Base-by-base conservation (phyloP, 176 grass and related monocot species). In the Oryza meridionalis region DNA sequence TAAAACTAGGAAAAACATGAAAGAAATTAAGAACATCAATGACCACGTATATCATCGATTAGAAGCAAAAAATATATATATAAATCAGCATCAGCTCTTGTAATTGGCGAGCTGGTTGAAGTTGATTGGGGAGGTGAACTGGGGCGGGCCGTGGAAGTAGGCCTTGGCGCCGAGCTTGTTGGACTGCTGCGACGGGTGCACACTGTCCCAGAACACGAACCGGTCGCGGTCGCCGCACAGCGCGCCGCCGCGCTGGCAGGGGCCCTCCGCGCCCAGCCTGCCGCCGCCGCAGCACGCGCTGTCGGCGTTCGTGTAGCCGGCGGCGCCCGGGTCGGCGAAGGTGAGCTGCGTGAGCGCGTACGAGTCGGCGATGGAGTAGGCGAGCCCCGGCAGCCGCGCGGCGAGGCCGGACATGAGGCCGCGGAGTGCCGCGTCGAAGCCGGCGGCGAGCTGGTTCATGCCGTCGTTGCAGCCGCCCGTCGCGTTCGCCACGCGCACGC, bases 281-380 rank as follows among this genome's bases (percentile, higher is more conserved):
- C 88, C 84, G 26, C 73, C 43, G 2, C 84, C 88, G 27, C 88
- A 90, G 49, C 88, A 90, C 0, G 84, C 84, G 35, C 67, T 87
- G 45, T 90, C 79, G 1, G 7, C 16, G 68, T 4, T 83, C 10
- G 3, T 7, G 59, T 86, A 86, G 21, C 79, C 83, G 3, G 15
- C 0, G 46, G 63, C 67, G 17, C 4, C 0, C 0, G 79, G 45
- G 19, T 90, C 35, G 26, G 65, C 15, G 3, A 69, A 2, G 6
- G 35, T 24, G 2, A 5, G 3, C 0, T 43, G 19, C 5, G 53
- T 31, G 0, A 77, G 55, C 0, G 10, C 31, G 7, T 59, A 70
- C 29, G 79, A 71, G 65, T 86, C 84, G 10, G 70, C 84, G 6
- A 90, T 1, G 26, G 84, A 84, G 79, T 87, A 90, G 40, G 9